Conservation (phyloP, 192 early-diverging fungal species). For the Geranomyces michiganensis region DNA sequence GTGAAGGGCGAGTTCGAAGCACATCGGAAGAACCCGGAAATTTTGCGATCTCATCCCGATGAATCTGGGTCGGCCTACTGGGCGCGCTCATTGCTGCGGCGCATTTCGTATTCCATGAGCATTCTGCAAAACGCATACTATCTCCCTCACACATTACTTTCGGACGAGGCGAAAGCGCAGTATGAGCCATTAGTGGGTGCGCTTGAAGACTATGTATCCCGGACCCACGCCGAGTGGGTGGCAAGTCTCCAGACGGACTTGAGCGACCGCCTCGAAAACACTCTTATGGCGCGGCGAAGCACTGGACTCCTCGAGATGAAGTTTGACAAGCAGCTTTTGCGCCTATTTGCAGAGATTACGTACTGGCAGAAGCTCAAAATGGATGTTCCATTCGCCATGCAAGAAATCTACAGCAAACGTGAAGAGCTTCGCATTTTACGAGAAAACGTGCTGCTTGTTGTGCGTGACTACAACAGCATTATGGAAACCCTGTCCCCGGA, state of each 20-base stretch:
- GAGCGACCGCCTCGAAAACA: constrained; percentile 47
- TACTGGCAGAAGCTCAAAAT: constrained; percentile 66
- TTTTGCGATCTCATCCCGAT: constrained; percentile 60
- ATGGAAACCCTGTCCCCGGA: constrained; percentile 58
- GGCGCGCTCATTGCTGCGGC: constrained; percentile 57
- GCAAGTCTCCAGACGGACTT: constrained; percentile 43
- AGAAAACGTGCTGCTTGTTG: constrained; percentile 65
- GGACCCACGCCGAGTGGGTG: constrained; percentile 61
- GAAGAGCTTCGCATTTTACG: constrained; percentile 62
- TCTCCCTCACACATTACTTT: constrained; percentile 52
- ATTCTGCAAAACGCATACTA: constrained; percentile 56
- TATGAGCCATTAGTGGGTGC: constrained; percentile 54
- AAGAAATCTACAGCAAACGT: constrained; percentile 62
- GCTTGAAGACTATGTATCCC: constrained; percentile 64
- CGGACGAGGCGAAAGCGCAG: constrained; percentile 58
- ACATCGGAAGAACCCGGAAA: constrained; percentile 57
- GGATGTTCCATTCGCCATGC: constrained; percentile 64
- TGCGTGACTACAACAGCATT: constrained; percentile 69
- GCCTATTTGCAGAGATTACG: constrained; percentile 59
- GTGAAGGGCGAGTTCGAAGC: constrained; percentile 68
- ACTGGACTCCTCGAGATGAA: constrained; percentile 58
- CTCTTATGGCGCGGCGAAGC: constrained; percentile 48
- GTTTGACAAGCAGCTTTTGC: constrained; percentile 59
- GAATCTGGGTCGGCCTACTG: constrained; percentile 64
- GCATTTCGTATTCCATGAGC: constrained; percentile 49